Percentiles rank a stretch among this genome's conserved stretches.
These are phyloP conservation scores for Musa beccarii DNA, from an alignment of 176 grass and related monocot species.

Conservation along the genomic window DNA sequence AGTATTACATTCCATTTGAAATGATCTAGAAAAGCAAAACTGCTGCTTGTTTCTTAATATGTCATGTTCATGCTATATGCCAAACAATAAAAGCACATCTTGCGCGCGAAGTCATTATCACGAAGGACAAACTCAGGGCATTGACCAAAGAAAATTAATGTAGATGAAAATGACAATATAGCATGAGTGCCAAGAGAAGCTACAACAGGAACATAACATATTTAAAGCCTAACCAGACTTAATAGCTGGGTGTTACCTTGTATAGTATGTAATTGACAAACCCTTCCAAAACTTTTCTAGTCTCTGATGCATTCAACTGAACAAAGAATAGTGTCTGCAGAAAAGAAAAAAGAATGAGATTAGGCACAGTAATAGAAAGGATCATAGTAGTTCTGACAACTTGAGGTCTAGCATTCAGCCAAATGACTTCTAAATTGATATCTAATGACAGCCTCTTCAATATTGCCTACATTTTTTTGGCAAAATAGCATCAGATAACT, in stretches of 20 bases:
- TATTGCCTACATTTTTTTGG: too few relatives aligned
- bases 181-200: background rate
- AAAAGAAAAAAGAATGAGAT: constrained; percentile 2
- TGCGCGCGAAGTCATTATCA: background rate
- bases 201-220: background rate
- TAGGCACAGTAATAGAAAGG: background rate
- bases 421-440: too few relatives aligned
- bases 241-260: constrained; percentile 6
- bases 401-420: too few relatives aligned
- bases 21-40: too few relatives aligned
- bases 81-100: background rate
- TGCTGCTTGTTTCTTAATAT: too few relatives aligned
- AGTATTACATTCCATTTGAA: too few relatives aligned
- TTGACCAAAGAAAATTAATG: background rate
- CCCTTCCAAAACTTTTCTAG: constrained; percentile 23
- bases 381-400: too few relatives aligned
- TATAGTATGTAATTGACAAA: constrained; percentile 24
- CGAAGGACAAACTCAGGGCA: background rate
- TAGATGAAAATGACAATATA: background rate
- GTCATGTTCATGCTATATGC: background rate
- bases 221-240: background rate
- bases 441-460: too few relatives aligned
- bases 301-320: constrained; percentile 18
- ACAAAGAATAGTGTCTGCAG: constrained; percentile 29
- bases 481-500: too few relatives aligned